These are phyloP conservation scores for Carpinus fangiana DNA, from an alignment of 306 rosid genomes.

Conservation along the genomic window DNA sequence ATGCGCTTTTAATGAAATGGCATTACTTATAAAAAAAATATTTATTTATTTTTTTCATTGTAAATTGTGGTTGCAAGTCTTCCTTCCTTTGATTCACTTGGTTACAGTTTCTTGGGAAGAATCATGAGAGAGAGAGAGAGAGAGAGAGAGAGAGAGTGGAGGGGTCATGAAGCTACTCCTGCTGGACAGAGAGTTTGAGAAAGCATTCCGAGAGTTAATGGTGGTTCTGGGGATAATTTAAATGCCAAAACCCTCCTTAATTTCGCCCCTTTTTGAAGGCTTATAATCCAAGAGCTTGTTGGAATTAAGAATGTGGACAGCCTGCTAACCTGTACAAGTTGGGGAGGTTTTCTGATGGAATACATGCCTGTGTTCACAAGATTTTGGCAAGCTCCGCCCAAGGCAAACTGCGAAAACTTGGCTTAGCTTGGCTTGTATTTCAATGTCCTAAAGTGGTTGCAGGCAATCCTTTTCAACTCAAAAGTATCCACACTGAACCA, in stretches of 20 bases:
- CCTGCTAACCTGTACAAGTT: not conserved
- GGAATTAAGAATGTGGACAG: not conserved
- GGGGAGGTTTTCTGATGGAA: not conserved
- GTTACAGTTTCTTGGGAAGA: too few species aligned
- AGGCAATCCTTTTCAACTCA: not conserved
- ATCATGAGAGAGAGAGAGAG: too few species aligned
- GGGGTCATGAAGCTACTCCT: not conserved
- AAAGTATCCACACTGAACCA: not conserved
- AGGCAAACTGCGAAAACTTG: not conserved
- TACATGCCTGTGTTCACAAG: not conserved
- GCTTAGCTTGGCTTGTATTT: not conserved
- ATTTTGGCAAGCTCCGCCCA: not conserved
- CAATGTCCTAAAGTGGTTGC: not conserved
- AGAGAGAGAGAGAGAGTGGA: not conserved
- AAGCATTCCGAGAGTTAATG: not conserved
- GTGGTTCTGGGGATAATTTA: not conserved
- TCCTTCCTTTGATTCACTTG: too few species aligned
- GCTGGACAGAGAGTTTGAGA: not conserved
- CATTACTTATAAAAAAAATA: too few species aligned
- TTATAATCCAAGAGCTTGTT: not conserved
- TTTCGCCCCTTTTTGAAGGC: not conserved
- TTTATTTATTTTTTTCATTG: too few species aligned
- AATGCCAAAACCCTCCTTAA: not conserved
- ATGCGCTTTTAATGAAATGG: too few species aligned
- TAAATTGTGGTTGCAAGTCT: too few species aligned